Percentiles rank a stretch among this genome's conserved stretches.
Conservation (phyloP, 2,329 filamentous ascomycete genomes). For the Colletotrichum costaricense region DNA sequence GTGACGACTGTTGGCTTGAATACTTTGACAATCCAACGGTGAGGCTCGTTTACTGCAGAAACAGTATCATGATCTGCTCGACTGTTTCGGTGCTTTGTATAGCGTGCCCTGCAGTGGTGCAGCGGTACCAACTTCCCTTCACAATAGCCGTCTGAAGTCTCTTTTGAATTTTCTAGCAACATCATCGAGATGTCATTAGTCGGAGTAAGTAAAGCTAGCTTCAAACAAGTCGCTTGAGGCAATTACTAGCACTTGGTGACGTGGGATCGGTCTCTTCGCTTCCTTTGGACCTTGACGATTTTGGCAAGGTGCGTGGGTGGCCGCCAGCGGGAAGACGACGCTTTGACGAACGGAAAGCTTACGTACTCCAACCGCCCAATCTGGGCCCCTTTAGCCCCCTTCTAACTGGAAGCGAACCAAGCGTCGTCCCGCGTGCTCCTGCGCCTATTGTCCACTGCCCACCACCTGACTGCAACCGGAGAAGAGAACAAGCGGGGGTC, state of each 20-base stretch:
- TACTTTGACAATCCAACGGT: neutral
- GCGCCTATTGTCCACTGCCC: neutral
- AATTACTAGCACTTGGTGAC: slow-evolving; percentile 6
- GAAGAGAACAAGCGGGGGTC: slow-evolving; percentile 9
- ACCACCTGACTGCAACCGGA: neutral
- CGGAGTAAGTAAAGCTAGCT: slow-evolving; percentile 10
- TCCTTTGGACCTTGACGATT: neutral
- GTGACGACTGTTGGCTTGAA: neutral
- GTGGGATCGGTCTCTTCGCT: slow-evolving; percentile 1
- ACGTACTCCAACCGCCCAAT: slow-evolving; percentile 9
- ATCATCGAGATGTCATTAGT: slow-evolving; percentile 20
- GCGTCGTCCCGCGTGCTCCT: neutral
- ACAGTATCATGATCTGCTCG: neutral
- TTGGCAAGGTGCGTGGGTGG: neutral
- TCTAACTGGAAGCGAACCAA: neutral
- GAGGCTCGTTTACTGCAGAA: neutral
- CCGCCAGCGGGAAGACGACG: neutral
- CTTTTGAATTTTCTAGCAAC: neutral
- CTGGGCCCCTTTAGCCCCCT: neutral
- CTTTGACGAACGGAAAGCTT: neutral
- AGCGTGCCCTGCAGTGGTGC: neutral
- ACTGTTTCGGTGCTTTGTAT: neutral
- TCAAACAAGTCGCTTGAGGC: neutral
- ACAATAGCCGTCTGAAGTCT: neutral
- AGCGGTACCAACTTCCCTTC: neutral